Percentiles rank a stretch among this genome's conserved stretches.
These are phyloP conservation scores for Chlorella variabilis DNA, from an alignment of 163 green algal species.

Conservation along the genomic window DNA sequence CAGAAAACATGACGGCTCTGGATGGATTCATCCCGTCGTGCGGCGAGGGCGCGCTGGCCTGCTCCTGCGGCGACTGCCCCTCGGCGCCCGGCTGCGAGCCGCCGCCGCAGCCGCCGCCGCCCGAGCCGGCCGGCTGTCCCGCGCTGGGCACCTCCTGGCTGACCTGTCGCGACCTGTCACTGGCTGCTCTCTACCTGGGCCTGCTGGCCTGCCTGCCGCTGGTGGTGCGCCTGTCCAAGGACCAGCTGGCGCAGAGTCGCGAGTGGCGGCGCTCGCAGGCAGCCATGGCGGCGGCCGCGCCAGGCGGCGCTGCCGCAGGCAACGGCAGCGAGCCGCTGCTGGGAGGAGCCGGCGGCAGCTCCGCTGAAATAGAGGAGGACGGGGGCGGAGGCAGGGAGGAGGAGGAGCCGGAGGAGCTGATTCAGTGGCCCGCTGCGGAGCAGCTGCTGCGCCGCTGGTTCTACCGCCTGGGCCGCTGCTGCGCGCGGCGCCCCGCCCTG, in stretches of 20 bases:
- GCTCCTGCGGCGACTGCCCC: conserved; percentile 91
- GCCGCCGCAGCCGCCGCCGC: conserved; percentile 43
- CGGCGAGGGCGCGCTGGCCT: conserved; percentile 73
- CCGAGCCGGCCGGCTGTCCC: conserved; percentile 46
- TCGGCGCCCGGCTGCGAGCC: conserved; percentile 62
- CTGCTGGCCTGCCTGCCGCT: conserved; percentile 41
- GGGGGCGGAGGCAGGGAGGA: not conserved
- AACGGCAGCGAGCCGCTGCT: not conserved
- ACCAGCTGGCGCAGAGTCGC: not conserved
- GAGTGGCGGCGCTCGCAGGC: not conserved
- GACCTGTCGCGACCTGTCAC: conserved; percentile 68
- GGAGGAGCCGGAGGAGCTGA: conserved; percentile 9
- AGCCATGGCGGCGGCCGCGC: not conserved
- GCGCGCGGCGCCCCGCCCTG: conserved; percentile 34
- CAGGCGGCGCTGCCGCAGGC: not conserved
- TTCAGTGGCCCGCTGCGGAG: conserved; percentile 48
- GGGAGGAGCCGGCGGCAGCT: not conserved
- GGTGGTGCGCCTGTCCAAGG: conserved; percentile 16
- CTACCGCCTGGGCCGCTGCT: conserved; percentile 39
- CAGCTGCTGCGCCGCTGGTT: conserved; percentile 40
- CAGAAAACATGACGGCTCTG: conserved; percentile 58
- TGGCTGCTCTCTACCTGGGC: conserved; percentile 57
- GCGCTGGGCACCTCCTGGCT: conserved; percentile 47
- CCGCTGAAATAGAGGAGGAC: not conserved
- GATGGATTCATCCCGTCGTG: conserved; percentile 61